Evolutionary conservation across 2,329 filamentous ascomycete species (phyloP).

Genomic region (Aureobasidium sp.): DNA sequence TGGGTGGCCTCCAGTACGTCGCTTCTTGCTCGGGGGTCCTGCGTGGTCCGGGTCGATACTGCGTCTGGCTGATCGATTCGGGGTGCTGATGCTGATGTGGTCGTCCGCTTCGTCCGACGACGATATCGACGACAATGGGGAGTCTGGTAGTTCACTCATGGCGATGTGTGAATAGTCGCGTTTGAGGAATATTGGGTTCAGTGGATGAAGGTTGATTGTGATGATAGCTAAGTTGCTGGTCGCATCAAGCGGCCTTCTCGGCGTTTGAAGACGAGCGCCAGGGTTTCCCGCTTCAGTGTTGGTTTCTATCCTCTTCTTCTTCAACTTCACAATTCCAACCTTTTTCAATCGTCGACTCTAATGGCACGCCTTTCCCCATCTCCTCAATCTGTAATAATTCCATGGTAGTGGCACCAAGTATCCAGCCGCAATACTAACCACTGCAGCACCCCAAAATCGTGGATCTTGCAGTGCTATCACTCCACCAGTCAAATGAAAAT

Average conservation of each 20-base stretch:
- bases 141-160: constrained; percentile 14
- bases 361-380: not conserved
- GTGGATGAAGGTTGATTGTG: not conserved
- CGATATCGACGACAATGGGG: constrained; percentile 51
- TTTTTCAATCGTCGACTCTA: too few relatives aligned
- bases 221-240: too few relatives aligned
- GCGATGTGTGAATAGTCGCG: not conserved
- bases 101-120: constrained; percentile 51
- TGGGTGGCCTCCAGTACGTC: constrained; percentile 24
- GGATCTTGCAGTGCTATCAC: not conserved
- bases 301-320: too few relatives aligned
- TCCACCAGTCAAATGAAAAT: not conserved
- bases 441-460: not conserved
- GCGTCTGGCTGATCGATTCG: constrained; percentile 37
- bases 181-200: not conserved
- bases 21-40: constrained; percentile 30
- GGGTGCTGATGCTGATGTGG: constrained; percentile 36
- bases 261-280: too few relatives aligned
- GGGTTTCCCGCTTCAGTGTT: too few relatives aligned
- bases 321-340: too few relatives aligned
- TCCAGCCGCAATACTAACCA: not conserved
- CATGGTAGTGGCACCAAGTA: not conserved
- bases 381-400: not conserved
- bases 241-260: too few relatives aligned
- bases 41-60: constrained; percentile 32